Conservation (phyloP, 345 rosid genomes). For the Linum trigynum region DNA sequence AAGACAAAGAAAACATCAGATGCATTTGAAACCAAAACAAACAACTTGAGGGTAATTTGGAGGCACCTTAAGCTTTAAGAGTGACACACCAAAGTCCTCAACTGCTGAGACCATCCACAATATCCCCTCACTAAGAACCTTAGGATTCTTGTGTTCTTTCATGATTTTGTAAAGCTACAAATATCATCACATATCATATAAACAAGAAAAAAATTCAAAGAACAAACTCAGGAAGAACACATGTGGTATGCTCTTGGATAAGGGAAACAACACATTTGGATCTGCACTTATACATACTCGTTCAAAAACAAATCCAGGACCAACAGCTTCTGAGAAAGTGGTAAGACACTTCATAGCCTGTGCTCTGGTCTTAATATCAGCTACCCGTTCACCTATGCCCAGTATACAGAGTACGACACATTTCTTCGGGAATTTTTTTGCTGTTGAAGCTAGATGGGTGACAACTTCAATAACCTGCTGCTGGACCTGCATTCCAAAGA, state of each 20-base stretch:
- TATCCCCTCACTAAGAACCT: constrained; percentile 97
- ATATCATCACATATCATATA: neutral
- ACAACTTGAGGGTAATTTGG: neutral
- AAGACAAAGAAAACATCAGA: constrained; percentile 6
- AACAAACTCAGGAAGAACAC: neutral
- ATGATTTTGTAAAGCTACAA: constrained; percentile 78
- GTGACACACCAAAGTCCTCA: constrained; percentile 89
- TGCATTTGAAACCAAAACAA: neutral
- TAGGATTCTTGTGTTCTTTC: constrained; percentile 99
- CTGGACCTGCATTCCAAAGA: constrained; percentile 66
- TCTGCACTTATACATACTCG: constrained; percentile 42
- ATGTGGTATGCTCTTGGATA: neutral
- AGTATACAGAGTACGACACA: constrained; percentile 86
- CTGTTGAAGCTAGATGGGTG: constrained; percentile 60
- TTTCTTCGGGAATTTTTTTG: constrained; percentile 79
- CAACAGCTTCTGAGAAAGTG: constrained; percentile 79
- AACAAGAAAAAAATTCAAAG: neutral
- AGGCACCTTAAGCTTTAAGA: constrained; percentile 79
- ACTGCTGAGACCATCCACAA: constrained; percentile 90
- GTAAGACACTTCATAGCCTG: constrained; percentile 96
- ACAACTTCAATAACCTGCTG: constrained; percentile 89
- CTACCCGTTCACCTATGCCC: constrained; percentile 88
- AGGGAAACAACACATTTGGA: neutral
- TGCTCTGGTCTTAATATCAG: constrained; percentile 94
- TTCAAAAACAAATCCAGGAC: constrained; percentile 88